Evolutionary conservation across 2,329 filamentous ascomycete genomes (phyloP).

Genomic region (Xylaria sp.): DNA sequence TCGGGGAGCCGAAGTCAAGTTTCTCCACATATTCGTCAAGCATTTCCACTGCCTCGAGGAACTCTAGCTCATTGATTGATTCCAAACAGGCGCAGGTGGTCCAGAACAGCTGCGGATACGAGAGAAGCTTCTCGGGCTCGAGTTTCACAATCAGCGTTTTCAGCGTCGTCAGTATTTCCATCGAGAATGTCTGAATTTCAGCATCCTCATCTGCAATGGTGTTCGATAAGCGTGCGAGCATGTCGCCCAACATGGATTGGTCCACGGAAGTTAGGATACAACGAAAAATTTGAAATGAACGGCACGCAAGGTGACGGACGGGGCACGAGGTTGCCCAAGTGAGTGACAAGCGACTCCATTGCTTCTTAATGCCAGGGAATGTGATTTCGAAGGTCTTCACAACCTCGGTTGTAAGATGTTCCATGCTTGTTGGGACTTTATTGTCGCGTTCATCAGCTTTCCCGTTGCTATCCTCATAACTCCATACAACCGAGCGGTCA

Average conservation of each 20-base stretch:
- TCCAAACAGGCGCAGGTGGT: slow-evolving; percentile 95
- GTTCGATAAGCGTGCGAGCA: slow-evolving; percentile 93
- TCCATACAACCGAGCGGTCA: slow-evolving; percentile 86
- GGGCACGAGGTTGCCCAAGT: slow-evolving; percentile 98
- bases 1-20: slow-evolving; percentile 75
- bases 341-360: slow-evolving; percentile 88
- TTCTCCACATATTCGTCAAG: slow-evolving; percentile 84
- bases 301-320: slow-evolving; percentile 90
- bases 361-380: slow-evolving; percentile 84
- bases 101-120: slow-evolving; percentile 98
- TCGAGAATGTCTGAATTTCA: slow-evolving; percentile 95
- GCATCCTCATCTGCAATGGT: slow-evolving; percentile 94
- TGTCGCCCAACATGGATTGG: slow-evolving; percentile 93
- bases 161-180: slow-evolving; percentile 95
- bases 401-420: slow-evolving; percentile 79
- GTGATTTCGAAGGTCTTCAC: slow-evolving; percentile 83
- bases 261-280: slow-evolving; percentile 91
- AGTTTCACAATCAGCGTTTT: slow-evolving; percentile 90
- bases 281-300: slow-evolving; percentile 96
- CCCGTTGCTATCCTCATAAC: slow-evolving; percentile 89
- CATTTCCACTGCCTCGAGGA: slow-evolving; percentile 90
- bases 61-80: slow-evolving; percentile 95
- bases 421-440: slow-evolving; percentile 88
- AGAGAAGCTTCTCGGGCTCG: slow-evolving; percentile 76
- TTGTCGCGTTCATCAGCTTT: slow-evolving; percentile 74